These are phyloP conservation scores for Trametes sanguinea DNA, from an alignment of 768 basidiomycete genomes.

Conservation along the genomic window DNA sequence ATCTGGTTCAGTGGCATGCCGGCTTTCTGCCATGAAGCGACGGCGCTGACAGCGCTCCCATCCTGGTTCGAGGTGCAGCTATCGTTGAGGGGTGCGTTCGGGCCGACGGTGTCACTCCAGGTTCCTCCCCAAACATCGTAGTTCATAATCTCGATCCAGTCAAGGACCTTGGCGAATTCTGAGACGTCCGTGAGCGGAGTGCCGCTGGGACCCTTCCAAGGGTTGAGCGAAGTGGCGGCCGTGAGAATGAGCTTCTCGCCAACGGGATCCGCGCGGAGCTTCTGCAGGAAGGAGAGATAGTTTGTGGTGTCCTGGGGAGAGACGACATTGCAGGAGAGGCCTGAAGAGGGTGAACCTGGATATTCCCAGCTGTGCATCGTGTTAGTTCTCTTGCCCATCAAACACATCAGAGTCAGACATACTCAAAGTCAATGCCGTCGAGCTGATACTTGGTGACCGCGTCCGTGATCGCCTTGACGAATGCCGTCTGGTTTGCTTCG, in stretches of 20 bases:
- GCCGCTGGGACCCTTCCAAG: constrained; percentile 64
- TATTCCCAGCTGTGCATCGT: constrained; percentile 74
- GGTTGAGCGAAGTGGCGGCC: constrained; percentile 64
- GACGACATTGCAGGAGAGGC: constrained; percentile 70
- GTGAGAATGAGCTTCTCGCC: constrained; percentile 66
- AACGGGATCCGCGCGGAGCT: constrained; percentile 57
- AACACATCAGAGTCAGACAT: constrained; percentile 26
- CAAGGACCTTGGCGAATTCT: constrained; percentile 65
- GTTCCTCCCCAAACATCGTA: constrained; percentile 67
- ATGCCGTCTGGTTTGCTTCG: constrained; percentile 54
- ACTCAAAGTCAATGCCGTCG: constrained; percentile 74
- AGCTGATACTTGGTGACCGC: constrained; percentile 52
- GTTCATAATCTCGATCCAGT: constrained; percentile 76
- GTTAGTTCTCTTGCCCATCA: not conserved
- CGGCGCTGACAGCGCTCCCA: constrained; percentile 77
- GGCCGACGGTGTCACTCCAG: constrained; percentile 59
- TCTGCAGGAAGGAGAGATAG: constrained; percentile 74
- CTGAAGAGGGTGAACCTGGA: constrained; percentile 53
- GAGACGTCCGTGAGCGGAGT: constrained; percentile 62
- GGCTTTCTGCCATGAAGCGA: constrained; percentile 73
- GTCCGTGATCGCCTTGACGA: constrained; percentile 54
- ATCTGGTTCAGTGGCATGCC: constrained; percentile 76
- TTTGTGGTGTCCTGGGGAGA: constrained; percentile 72
- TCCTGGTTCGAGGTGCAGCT: constrained; percentile 66
- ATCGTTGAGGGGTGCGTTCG: constrained; percentile 84